phyloP scores from a whole-genome alignment of 352 stramenopile genomes.

The Phytophthora syringae region DNA sequence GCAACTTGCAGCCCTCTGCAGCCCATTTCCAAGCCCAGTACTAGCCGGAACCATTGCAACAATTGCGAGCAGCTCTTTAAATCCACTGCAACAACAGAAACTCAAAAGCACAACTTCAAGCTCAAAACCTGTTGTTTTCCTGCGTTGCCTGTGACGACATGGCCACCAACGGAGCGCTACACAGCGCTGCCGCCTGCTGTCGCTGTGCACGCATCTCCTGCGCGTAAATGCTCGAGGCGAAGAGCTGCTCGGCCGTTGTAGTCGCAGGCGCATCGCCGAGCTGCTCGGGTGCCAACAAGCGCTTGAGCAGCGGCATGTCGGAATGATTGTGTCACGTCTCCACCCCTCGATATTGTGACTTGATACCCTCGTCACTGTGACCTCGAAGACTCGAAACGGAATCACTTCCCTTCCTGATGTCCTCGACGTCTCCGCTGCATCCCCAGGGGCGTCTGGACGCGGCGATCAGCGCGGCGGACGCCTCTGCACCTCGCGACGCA shows the following conservation, averaged over 20 bases:
- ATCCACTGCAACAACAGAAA: constrained; percentile 11
- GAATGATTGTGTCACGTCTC: constrained; percentile 9
- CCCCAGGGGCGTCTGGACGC: constrained; percentile 17
- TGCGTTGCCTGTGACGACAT: constrained; percentile 41
- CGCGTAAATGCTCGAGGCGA: constrained; percentile 58
- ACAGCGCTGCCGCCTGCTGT: constrained; percentile 43
- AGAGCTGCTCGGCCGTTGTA: constrained; percentile 53
- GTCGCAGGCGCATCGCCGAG: constrained; percentile 18
- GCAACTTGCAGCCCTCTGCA: constrained; percentile 11
- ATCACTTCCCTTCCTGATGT: constrained; percentile 28
- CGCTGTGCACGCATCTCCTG: constrained; percentile 31
- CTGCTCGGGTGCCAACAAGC: constrained; percentile 28
- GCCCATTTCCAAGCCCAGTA: constrained; percentile 2
- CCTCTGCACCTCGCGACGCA: background rate
- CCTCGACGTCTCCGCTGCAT: constrained; percentile 32
- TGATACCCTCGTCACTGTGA: constrained; percentile 2
- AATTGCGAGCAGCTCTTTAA: background rate
- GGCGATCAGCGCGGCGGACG: background rate
- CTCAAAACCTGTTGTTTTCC: background rate
- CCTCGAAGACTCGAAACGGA: constrained; percentile 14
- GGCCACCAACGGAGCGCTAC: constrained; percentile 35
- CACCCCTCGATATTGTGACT: background rate
- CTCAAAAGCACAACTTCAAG: background rate
- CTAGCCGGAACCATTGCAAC: constrained; percentile 15
- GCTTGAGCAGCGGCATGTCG: constrained; percentile 53